Base-by-base conservation (phyloP, 192 early-diverging fungal species). In the Phycomyces blakesleeanus region DNA sequence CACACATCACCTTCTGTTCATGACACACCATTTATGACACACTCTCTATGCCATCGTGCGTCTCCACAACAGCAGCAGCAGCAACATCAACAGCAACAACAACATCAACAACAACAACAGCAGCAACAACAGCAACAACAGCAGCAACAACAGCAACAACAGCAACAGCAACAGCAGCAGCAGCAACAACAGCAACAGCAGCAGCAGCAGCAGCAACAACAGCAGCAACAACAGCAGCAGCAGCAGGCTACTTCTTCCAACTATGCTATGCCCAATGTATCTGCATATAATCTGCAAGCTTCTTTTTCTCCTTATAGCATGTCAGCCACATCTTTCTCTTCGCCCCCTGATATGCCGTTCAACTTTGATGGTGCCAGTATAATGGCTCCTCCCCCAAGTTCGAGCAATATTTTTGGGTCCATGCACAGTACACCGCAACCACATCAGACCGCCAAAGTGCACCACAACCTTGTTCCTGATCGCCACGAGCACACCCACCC, bases 291-390 rank as follows among this genome's bases (percentile, higher is more conserved):
- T 34, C 20, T 49, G 15, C 40, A 40, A 57, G 15, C 39, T 26
- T 53, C 65, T 20, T 67, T 67, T 54, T 53, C 57, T 51, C 51
- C 61, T 42, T 63, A 63, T 18, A 63, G 20, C 2, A 54, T 54
- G n/a, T 29, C 61, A 39, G 21, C 61, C 20, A 63, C 50, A 15
- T 12, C 51, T 3, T 63, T 63, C 39, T 39, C 61, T 4, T 39
- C 39, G 18, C n/a, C 56, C 12, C 25, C 61, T 6, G 61, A 63
- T 7, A 14, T 63, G 0, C 38, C 61, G 0, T 63, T 63, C n/a
- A 27, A 27, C 37, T 63, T 63, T 41, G 61, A 63, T 8, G 26
- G 50, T 1, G 40, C 34, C 15, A 59, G 40, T 42, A 29, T 41
- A 39, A 59, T 59, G 57, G 40, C 24, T 22, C 44, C 47, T 27